Evolutionary conservation across 495 filamentous ascomycete species (phyloP).

Genomic region (Podospora pseudopauciseta): DNA sequence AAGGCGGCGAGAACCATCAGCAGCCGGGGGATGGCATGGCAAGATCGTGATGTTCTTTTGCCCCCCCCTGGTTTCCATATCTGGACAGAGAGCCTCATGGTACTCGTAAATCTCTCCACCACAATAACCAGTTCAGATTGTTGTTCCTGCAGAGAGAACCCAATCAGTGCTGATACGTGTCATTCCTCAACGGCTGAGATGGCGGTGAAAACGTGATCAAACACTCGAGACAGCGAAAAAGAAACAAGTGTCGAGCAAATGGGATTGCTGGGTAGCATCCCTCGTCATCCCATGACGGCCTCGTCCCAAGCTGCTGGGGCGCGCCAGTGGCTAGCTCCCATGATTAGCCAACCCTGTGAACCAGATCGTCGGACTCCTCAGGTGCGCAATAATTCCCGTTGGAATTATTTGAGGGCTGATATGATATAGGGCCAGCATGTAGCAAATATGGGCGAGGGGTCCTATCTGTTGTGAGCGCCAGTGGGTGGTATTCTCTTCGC

Average conservation of each 20-base stretch:
- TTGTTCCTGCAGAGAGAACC: no score
- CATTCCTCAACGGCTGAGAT: not conserved
- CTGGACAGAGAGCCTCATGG: not conserved
- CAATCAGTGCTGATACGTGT: not conserved
- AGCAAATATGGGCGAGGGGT: not conserved
- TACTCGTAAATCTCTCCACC: not conserved
- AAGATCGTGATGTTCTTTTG: not conserved
- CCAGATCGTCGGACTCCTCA: constrained; percentile 7
- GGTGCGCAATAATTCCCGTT: constrained; percentile 7
- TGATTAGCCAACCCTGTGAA: not conserved
- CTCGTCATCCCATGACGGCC: constrained; percentile 1
- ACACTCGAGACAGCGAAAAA: not conserved
- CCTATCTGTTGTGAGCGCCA: not conserved
- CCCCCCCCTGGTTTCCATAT: not conserved
- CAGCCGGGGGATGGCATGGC: not conserved
- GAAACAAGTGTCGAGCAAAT: not conserved
- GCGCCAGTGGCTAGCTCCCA: not conserved
- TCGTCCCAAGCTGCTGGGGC: constrained; percentile 6
- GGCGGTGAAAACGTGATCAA: not conserved
- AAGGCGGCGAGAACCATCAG: not conserved
- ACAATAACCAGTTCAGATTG: not conserved
- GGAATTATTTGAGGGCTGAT: not conserved
- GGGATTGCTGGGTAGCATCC: constrained; percentile 7
- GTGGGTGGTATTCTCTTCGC: constrained; percentile 1
- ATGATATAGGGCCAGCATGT: not conserved